These are phyloP conservation scores for Polytrichum formosum DNA, from an alignment of 225 moss, liverwort and hornwort genomes.

Conservation along the genomic window DNA sequence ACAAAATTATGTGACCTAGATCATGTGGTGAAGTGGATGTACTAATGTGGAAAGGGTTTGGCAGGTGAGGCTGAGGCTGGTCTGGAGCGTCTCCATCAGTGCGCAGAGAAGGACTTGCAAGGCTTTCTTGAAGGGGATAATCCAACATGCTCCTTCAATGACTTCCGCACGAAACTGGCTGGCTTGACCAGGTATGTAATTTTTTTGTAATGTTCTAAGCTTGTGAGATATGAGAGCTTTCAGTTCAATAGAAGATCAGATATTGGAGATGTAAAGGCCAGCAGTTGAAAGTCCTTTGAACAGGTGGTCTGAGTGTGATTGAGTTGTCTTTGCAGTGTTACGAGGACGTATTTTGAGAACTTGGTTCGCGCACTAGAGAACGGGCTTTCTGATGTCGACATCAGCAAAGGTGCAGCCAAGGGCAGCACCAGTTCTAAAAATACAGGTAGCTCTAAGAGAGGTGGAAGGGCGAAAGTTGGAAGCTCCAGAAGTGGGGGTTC, in stretches of 20 bases:
- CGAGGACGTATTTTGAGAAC: slow-evolving; percentile 96
- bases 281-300: too few relatives aligned
- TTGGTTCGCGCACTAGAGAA: slow-evolving; percentile 82
- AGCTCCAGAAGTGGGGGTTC: slow-evolving; percentile 50
- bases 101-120: slow-evolving; percentile 92
- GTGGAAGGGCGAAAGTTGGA: slow-evolving; percentile 60
- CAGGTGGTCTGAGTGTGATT: neutral
- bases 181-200: slow-evolving; percentile 72
- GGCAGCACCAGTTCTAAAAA: slow-evolving; percentile 66
- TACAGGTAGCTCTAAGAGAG: slow-evolving; percentile 59
- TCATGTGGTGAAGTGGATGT: neutral
- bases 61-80: slow-evolving; percentile 87
- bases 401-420: slow-evolving; percentile 45
- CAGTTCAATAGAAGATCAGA: too few relatives aligned
- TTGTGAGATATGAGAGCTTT: too few relatives aligned
- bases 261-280: too few relatives aligned
- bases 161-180: slow-evolving; percentile 96
- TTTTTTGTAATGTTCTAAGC: too few relatives aligned
- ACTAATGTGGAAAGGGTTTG: neutral
- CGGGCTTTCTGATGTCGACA: slow-evolving; percentile 78
- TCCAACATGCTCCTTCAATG: slow-evolving; percentile 67
- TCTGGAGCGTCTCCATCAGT: slow-evolving; percentile 95
- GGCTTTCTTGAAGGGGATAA: slow-evolving; percentile 85
- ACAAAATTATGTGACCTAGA: neutral
- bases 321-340: slow-evolving; percentile 51